A percentile compares a stretch with the other conserved stretches of the same genome.
Evolutionary conservation across 2,329 filamentous ascomycete genomes (phyloP).

Genomic region (Byssoonygena ceratinophila): DNA sequence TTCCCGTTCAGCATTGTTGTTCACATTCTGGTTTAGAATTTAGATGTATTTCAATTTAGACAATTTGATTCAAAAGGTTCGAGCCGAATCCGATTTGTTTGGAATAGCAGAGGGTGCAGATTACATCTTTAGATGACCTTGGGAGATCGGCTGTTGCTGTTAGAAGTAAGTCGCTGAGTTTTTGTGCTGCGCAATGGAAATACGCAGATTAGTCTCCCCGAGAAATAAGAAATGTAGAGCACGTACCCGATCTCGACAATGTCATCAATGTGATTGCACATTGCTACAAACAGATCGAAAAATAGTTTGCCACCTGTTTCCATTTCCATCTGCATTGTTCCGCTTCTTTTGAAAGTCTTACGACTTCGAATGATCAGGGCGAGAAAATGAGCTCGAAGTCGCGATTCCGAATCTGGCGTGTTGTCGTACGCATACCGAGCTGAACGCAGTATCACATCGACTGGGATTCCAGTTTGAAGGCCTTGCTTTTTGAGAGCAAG

Average conservation of each 20-base stretch:
- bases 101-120: slow-evolving; percentile 22
- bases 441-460: slow-evolving; percentile 80
- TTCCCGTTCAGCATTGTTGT: slow-evolving; percentile 22
- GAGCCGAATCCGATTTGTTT: slow-evolving; percentile 27
- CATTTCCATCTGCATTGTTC: slow-evolving; percentile 99
- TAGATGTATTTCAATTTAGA: slow-evolving; percentile 20
- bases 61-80: slow-evolving; percentile 18
- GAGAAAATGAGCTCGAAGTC: slow-evolving; percentile 91
- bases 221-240: slow-evolving; percentile 20
- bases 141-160: slow-evolving; percentile 44
- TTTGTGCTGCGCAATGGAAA: background rate
- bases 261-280: slow-evolving; percentile 98
- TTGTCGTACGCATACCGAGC: slow-evolving; percentile 93
- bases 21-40: slow-evolving; percentile 28
- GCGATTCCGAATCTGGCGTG: slow-evolving; percentile 84
- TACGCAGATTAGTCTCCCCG: slow-evolving; percentile 13
- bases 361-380: slow-evolving; percentile 94
- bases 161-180: slow-evolving; percentile 10
- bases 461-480: slow-evolving; percentile 82
- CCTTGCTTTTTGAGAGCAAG: slow-evolving; percentile 91
- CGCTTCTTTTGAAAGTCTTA: slow-evolving; percentile 94
- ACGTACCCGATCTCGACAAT: slow-evolving; percentile 74
- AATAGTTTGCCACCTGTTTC: slow-evolving; percentile 88
- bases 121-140: slow-evolving; percentile 42
- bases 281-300: slow-evolving; percentile 95